Base-by-base conservation (phyloP, 2,329 filamentous ascomycete species). In the Cercospora nicotianae region DNA sequence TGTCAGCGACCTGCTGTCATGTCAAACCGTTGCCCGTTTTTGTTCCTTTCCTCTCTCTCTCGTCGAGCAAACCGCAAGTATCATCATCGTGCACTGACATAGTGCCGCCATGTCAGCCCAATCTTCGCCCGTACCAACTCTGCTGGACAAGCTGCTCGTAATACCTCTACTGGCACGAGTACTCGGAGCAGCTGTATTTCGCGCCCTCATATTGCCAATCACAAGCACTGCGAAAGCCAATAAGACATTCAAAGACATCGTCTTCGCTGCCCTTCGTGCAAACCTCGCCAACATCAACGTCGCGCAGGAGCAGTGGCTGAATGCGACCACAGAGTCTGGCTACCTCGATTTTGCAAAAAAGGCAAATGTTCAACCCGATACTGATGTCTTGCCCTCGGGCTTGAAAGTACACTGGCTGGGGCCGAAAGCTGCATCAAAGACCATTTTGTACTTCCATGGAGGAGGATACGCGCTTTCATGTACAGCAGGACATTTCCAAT, bases 401-500 rank as follows among this genome's bases (percentile, higher is more conserved):
- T 76, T 80, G 10, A 78, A 80, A 65, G 80, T 82, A 0, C 80
- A 83, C 69, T 85, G 83, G 83, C 74, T 85, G 3, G 83, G 84
- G 5, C 68, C 74, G 26, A 76, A 74, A 53, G 72, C 70, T 12
- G 75, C 80, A 0, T 75, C 80, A 53, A 82, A 82, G 51, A 67
- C 82, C 3, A 74, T 85, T 8, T 70, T 85, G 1, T 85, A 82
- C 71, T 81, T 82, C 63, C 83, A 85, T 69, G 83, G 83, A 16
- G 87, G 87, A 55, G 87, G 87, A 5, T 89, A 87, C 72, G 81
- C 81, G 2, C 66, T 86, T 7, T 80, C 86, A 2, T 81, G 81
- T 7, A 77, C 76, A 5, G 70, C 80, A 6, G 83, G 79, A 51
- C 84, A 87, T 73, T 79, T 86, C 64, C 75, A 81, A 18, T 87